Evolutionary conservation across 2,329 filamentous ascomycete genomes (phyloP), one percentile per base, ranked within the genome.

Genomic region (Colletotrichum cuscutae): DNA sequence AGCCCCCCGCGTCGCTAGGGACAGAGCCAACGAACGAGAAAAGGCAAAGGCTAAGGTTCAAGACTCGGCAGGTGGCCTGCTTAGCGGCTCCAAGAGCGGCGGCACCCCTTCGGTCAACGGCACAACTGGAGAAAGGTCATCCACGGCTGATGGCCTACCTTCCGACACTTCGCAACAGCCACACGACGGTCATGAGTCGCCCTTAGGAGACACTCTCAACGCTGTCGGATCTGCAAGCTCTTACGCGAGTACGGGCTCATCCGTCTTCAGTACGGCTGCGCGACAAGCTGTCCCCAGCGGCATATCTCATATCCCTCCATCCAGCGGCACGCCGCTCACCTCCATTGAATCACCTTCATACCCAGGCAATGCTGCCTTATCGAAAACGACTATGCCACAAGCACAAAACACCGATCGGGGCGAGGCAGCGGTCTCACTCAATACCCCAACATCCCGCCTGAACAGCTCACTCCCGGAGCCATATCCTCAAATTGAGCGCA

Each of bases 151-250:
- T 68, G 69, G 66, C 53, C 56, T 71, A 8, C 65, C 77, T 75
- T 79, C 80, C 77, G 82, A 83, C 77, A 78, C 79, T 75, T 78
- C 81, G 76, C 84, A 80, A 75, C 79, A 80, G 60, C 77, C 79
- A 67, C 79, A 80, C 76, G 90, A 92, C 82, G 90, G 90, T 78
- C 86, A 83, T 84, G 90, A 91, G 76, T 89, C 87, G 75, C 79
- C 86, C 72, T 85, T 89, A 77, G 90, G 90, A 81, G 92, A 95
- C 78, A 88, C 92, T 65, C 87, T 93, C 79, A 93, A 92, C 81
- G 91, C 90, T 74, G 88, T 92, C 77, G 92, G 90, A 78, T 95
- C 93, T 63, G 89, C 91, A 69, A 94, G 91, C 83, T 95, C 93
- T 70, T 88, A 92, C 79, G 87, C 89, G 70, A 95, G 92, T 84